Percentiles rank a stretch among this genome's conserved stretches.
Evolutionary conservation across 257 asterid species (phyloP).

Genomic region (Scutellaria galericulata): DNA sequence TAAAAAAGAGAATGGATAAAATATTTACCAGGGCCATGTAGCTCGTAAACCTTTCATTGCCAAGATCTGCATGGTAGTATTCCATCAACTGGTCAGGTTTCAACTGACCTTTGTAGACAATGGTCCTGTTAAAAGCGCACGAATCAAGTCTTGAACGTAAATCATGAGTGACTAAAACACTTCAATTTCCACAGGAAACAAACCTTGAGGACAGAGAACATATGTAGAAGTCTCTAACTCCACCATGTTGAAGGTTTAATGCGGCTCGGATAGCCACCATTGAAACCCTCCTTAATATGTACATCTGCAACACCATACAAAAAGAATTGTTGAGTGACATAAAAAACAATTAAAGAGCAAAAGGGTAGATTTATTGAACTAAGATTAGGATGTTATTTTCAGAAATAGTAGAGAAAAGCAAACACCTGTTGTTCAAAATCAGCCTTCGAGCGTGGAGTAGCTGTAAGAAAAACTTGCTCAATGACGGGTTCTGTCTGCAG

Average conservation of each 20-base stretch:
- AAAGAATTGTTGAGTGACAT: conserved; percentile 4
- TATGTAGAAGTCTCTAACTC: conserved; percentile 80
- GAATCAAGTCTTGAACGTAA: conserved; percentile 18
- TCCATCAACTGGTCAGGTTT: conserved; percentile 91
- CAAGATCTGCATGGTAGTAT: conserved; percentile 94
- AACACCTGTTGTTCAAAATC: conserved; percentile 93
- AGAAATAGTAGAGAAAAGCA: conserved; percentile 23
- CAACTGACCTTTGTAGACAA: conserved; percentile 98
- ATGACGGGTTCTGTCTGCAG: conserved; percentile 93
- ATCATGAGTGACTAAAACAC: conserved; percentile 4
- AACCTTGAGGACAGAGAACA: conserved; percentile 98
- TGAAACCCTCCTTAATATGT: conserved; percentile 92
- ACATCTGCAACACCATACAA: conserved; percentile 63
- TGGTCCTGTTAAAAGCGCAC: conserved; percentile 59
- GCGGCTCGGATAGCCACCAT: conserved; percentile 99
- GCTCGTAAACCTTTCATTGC: conserved; percentile 99
- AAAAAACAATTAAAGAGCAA: conserved; percentile 11
- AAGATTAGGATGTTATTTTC: conserved; percentile 15
- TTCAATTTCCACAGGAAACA: conserved; percentile 29
- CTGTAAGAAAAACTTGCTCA: conserved; percentile 97
- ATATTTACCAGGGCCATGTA: conserved; percentile 99
- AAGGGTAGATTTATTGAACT: not conserved
- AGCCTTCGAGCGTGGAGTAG: conserved; percentile 73
- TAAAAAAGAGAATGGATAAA: conserved; percentile 80
- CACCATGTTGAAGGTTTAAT: conserved; percentile 93